These are phyloP conservation scores for Suillus subluteus DNA, from an alignment of 768 basidiomycete genomes.

Conservation along the genomic window DNA sequence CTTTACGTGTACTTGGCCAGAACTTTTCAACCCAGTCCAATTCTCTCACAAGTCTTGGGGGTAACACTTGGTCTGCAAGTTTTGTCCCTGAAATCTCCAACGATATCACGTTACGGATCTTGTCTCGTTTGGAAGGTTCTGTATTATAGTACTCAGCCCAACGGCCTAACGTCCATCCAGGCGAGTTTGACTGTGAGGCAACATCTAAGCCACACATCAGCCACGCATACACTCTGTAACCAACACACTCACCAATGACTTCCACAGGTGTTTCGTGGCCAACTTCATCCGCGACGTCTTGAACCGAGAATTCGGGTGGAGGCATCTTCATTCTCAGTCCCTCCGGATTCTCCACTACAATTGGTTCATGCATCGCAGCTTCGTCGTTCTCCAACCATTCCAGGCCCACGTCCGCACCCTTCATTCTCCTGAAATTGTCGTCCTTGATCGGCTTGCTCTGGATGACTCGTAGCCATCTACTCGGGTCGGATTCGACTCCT, in stretches of 20 bases:
- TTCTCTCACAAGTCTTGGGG: constrained; percentile 84
- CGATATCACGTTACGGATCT: constrained; percentile 93
- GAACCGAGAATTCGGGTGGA: constrained; percentile 64
- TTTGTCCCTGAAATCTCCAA: constrained; percentile 89
- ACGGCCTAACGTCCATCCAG: constrained; percentile 87
- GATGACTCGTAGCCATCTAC: constrained; percentile 69
- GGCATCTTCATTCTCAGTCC: constrained; percentile 95
- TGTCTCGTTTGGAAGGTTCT: constrained; percentile 72
- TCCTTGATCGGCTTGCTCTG: constrained; percentile 65
- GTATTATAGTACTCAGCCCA: constrained; percentile 89
- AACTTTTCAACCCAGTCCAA: constrained; percentile 97
- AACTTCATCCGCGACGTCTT: constrained; percentile 78
- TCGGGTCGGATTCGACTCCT: constrained; percentile 62
- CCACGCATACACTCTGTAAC: constrained; percentile 5
- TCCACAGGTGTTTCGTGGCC: constrained; percentile 82
- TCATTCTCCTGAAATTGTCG: constrained; percentile 69
- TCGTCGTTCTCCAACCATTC: constrained; percentile 79
- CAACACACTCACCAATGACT: constrained; percentile 74
- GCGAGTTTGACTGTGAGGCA: constrained; percentile 80
- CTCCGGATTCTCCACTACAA: constrained; percentile 77
- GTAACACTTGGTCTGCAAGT: constrained; percentile 76
- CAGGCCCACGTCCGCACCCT: constrained; percentile 64
- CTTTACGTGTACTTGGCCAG: constrained; percentile 84
- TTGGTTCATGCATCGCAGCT: constrained; percentile 78
- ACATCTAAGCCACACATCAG: constrained; percentile 59